Conservation (phyloP, 306 rosid species). For the Begonia fuchsioides region DNA sequence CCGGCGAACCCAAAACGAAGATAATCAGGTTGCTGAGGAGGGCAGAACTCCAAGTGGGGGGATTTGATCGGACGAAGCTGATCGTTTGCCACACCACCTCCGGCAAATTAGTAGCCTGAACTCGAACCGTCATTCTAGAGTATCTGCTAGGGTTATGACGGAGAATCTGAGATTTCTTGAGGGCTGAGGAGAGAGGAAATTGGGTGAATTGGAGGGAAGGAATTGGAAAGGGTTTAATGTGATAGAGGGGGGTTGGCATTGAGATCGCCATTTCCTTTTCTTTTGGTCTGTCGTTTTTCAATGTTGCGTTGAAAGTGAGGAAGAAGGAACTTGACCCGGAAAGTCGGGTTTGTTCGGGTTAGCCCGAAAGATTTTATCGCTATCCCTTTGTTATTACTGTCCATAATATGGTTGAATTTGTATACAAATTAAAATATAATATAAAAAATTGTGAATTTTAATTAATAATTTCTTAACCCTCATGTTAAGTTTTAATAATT, state of each 20-base stretch:
- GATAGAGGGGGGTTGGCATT: slow-evolving; percentile 12
- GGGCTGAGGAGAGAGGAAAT: slow-evolving; percentile 6
- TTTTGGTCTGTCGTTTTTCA: not conserved
- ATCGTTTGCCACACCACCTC: slow-evolving; percentile 35
- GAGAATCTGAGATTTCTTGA: slow-evolving; percentile 3
- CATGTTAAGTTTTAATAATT: no score
- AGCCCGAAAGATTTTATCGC: no score
- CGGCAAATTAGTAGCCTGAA: slow-evolving; percentile 24
- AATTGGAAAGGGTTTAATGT: slow-evolving; percentile 15
- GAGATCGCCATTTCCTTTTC: slow-evolving; percentile 6
- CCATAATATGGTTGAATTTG: no score
- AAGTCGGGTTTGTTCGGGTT: not conserved
- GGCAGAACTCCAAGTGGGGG: slow-evolving; percentile 76
- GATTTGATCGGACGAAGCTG: slow-evolving; percentile 50
- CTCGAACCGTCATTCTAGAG: slow-evolving; percentile 14
- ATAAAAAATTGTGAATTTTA: no score
- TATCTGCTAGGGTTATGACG: slow-evolving; percentile 6
- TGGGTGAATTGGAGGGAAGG: no score
- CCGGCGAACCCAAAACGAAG: slow-evolving; percentile 61
- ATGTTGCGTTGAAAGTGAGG: not conserved
- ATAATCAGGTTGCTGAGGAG: slow-evolving; percentile 49
- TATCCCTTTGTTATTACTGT: no score
- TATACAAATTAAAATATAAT: no score
- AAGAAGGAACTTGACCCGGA: not conserved
- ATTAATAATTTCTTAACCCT: no score